Percentiles rank a stretch among this genome's conserved stretches.
These are phyloP conservation scores for Polytrichum commune DNA, from an alignment of 225 moss, liverwort and hornwort genomes.

Conservation along the genomic window DNA sequence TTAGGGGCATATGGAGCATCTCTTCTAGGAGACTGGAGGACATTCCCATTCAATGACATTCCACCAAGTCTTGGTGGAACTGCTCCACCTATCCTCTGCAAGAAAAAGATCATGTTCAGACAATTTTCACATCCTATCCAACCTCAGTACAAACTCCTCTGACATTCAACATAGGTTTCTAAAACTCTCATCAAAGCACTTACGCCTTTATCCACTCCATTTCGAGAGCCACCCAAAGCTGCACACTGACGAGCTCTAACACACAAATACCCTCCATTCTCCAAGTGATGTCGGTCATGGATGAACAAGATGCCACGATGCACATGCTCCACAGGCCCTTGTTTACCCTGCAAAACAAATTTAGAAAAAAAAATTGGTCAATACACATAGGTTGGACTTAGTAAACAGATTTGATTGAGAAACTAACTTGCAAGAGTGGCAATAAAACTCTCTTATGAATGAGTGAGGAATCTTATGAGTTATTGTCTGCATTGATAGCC, in stretches of 20 bases:
- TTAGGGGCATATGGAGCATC: constrained; percentile 40
- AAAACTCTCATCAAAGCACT: constrained; percentile 5
- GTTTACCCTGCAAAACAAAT: constrained; percentile 66
- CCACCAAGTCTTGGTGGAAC: constrained; percentile 35
- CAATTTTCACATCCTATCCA: too few relatives aligned
- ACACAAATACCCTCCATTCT: constrained; percentile 93
- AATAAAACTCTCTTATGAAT: too few relatives aligned
- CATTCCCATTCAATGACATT: constrained; percentile 53
- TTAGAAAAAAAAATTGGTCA: neutral
- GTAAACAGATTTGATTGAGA: too few relatives aligned
- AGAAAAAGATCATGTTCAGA: neutral
- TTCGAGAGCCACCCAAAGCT: constrained; percentile 84
- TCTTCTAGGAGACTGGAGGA: constrained; percentile 93
- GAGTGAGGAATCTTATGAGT: too few relatives aligned
- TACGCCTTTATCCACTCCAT: constrained; percentile 61
- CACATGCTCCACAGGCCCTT: constrained; percentile 96
- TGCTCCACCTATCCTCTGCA: constrained; percentile 52
- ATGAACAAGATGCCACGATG: constrained; percentile 84
- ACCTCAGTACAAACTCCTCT: too few relatives aligned
- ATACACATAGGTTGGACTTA: too few relatives aligned
- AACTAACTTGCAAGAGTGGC: too few relatives aligned
- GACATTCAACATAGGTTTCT: too few relatives aligned
- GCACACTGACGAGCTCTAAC: constrained; percentile 75
- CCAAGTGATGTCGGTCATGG: constrained; percentile 96
- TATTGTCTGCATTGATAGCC: too few relatives aligned